Conservation (phyloP, 345 rosid species). For the Ailanthus altissimus region DNA sequence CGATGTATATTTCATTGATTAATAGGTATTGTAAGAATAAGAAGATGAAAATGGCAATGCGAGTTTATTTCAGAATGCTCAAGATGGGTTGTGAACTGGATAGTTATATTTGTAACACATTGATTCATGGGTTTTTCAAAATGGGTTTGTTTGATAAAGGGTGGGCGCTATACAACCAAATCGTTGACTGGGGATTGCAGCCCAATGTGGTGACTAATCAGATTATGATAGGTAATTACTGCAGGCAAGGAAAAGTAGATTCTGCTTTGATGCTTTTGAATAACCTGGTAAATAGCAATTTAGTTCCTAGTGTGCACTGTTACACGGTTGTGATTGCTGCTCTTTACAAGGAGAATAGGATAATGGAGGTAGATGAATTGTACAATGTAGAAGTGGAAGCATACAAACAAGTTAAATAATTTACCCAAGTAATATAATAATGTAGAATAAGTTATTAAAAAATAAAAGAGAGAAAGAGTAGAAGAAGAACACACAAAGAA, state of each 20-base stretch:
- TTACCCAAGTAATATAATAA: too few species aligned
- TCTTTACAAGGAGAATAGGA: constrained; percentile 47
- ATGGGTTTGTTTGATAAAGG: constrained; percentile 55
- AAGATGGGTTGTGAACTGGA: constrained; percentile 59
- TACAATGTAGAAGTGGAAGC: too few species aligned
- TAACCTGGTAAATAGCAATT: constrained; percentile 29
- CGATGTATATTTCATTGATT: constrained; percentile 59
- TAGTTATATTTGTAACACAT: constrained; percentile 50
- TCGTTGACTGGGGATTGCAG: constrained; percentile 40
- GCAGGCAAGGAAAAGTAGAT: constrained; percentile 54
- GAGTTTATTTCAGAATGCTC: constrained; percentile 59
- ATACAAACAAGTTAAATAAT: too few species aligned
- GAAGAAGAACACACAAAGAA: too few species aligned
- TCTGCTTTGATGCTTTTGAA: constrained; percentile 48
- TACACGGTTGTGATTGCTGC: constrained; percentile 57
- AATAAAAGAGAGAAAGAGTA: too few species aligned
- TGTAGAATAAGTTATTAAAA: too few species aligned
- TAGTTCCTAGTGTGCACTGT: constrained; percentile 49
- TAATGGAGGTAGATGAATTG: constrained; percentile 44
- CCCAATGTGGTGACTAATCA: constrained; percentile 51
- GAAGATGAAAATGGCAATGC: constrained; percentile 62
- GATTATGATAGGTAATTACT: constrained; percentile 55
- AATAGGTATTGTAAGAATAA: constrained; percentile 50
- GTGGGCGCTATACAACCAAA: constrained; percentile 38
- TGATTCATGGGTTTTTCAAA: constrained; percentile 61